A percentile compares a stretch with the other conserved stretches of the same genome.
These are phyloP conservation scores for Trichosanthes truncata DNA, from an alignment of 306 rosid species.

Conservation along the genomic window DNA sequence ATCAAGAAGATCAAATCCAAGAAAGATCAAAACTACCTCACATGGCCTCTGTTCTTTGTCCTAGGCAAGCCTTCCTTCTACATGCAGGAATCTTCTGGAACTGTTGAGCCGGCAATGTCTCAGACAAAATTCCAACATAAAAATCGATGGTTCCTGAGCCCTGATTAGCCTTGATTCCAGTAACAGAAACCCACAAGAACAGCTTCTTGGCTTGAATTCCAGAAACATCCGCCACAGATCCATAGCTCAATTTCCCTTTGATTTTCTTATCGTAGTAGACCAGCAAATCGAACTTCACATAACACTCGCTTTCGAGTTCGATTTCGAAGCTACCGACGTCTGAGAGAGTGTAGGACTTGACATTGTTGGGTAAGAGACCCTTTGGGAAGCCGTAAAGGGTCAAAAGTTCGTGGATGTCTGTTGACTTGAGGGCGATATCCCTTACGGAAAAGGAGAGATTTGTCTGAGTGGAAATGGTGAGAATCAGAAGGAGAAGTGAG, in stretches of 20 bases:
- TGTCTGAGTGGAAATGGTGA: constrained; percentile 12
- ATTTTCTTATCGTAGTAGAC: constrained; percentile 45
- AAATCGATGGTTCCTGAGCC: constrained; percentile 33
- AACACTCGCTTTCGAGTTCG: constrained; percentile 40
- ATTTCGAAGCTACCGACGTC: constrained; percentile 37
- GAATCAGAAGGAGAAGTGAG: constrained; percentile 17
- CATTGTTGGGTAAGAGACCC: constrained; percentile 67
- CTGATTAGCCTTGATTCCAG: constrained; percentile 35
- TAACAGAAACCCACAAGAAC: constrained; percentile 52
- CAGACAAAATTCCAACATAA: constrained; percentile 46
- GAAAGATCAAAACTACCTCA: constrained; percentile 15
- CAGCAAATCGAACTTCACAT: constrained; percentile 34
- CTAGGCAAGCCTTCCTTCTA: constrained; percentile 15
- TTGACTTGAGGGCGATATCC: neutral
- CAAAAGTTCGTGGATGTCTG: constrained; percentile 57
- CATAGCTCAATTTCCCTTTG: constrained; percentile 37
- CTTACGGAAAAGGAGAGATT: constrained; percentile 12
- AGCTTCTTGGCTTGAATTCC: constrained; percentile 64
- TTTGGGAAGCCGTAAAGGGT: constrained; percentile 54
- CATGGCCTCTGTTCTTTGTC: neutral
- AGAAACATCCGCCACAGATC: constrained; percentile 39
- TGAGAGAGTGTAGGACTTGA: constrained; percentile 45
- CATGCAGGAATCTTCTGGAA: constrained; percentile 41
- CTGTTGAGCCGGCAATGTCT: constrained; percentile 35
- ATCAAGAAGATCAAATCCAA: too few relatives aligned